Evolutionary conservation across 2,329 filamentous ascomycete genomes (phyloP), one percentile per base, ranked within the genome.

Genomic region (Zasmidium cellare): DNA sequence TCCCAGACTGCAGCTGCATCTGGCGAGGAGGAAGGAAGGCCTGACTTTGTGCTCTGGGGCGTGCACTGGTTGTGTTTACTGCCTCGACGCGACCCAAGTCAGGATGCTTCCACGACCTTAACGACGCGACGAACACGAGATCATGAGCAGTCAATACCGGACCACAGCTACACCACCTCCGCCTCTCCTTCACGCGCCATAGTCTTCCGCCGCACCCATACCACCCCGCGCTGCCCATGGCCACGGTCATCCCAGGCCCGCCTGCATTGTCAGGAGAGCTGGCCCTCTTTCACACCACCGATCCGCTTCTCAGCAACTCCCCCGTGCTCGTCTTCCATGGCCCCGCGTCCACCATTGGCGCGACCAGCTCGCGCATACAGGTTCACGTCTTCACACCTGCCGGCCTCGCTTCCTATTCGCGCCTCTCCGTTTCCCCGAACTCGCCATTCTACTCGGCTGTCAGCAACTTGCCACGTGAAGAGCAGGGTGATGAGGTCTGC

Each of bases 291-390:
- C 89, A 96, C 77, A 87, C 91, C 67, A 88, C 87, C 73, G 94
- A 99, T 76, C 86, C 91, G 60, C 80, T 92, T 65, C 87, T 96
- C 56, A 88, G 88, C 75, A 84, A 92, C 77, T 82, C 92, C 62
- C 87, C 92, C 52, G 82, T 97, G 67, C 82, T 97, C 66, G 83
- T 97, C 74, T 97, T 97, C 81, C 91, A 97, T 75, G 93, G 93
- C 14, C 86, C 92, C 16, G 70, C 72, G 3, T 64, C 72, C 23
- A 93, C 93, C 48, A 92, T 92, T 25, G 96, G 91, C 46, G 87
- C 90, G 69, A 96, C 96, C 76, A 93, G 89, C 77, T 97, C 93
- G 62, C 89, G 94, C 75, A 92, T 97, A 66, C 93, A 97, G 79
- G 85, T 94, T 64, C 94, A 97, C 76, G 85, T 99, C 75, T 91